phyloP scores from a whole-genome alignment of 805 yeast genomes.

The Suhomyces xylopsoci region DNA sequence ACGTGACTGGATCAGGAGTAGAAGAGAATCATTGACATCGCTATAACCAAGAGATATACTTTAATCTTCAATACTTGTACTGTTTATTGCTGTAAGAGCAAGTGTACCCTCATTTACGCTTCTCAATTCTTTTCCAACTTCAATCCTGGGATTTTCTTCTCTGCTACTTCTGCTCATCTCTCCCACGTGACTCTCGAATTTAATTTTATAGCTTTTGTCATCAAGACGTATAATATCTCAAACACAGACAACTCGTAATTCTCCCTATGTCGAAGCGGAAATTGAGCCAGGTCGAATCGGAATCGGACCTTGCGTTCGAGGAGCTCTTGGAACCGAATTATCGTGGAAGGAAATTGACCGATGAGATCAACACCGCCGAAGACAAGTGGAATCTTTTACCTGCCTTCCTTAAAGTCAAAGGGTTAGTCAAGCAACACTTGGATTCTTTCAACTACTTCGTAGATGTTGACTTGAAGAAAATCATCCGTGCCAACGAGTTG shows the following conservation, averaged over 20 bases:
- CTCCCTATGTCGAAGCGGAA: conserved; percentile 1
- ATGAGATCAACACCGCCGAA: conserved; percentile 84
- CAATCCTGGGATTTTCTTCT: not conserved
- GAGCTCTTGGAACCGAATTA: conserved; percentile 78
- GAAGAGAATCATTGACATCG: not conserved
- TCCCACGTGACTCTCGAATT: not conserved
- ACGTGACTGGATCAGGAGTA: not conserved
- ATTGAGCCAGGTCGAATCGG: conserved; percentile 8
- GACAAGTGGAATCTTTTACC: conserved; percentile 98
- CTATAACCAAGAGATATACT: not conserved
- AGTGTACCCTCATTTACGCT: not conserved
- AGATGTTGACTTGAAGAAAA: conserved; percentile 88
- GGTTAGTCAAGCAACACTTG: conserved; percentile 93
- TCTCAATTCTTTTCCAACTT: not conserved
- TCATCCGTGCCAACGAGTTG: conserved; percentile 83
- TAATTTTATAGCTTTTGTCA: not conserved
- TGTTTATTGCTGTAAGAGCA: no score
- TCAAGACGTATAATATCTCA: not conserved
- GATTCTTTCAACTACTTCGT: conserved; percentile 98
- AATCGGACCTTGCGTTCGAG: conserved; percentile 60
- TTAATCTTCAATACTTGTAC: not conserved
- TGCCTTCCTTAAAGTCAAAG: conserved; percentile 92
- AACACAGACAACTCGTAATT: not conserved
- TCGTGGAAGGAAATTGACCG: conserved; percentile 83
- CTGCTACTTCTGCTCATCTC: not conserved